Conservation (phyloP, 495 filamentous ascomycete species). For the Annulohypoxylon bovei region DNA sequence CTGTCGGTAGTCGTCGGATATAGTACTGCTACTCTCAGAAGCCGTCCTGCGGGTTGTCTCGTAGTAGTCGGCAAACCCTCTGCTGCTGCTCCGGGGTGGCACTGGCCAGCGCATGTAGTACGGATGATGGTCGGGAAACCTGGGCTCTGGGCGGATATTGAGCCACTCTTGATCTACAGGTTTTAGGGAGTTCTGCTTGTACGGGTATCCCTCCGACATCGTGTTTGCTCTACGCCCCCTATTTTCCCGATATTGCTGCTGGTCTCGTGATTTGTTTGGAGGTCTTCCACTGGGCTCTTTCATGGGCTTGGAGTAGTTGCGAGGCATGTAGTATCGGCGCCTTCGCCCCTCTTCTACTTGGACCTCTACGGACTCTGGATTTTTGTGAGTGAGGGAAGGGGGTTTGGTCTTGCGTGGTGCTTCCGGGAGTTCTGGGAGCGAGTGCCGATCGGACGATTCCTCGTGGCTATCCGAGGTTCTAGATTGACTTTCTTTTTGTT, state of each 20-base stretch:
- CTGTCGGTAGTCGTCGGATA: not conserved
- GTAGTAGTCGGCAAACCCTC: not conserved
- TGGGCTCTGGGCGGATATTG: not conserved
- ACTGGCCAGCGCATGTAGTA: not conserved
- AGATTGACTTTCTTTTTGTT: not conserved
- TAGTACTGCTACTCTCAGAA: not conserved
- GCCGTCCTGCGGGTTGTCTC: not conserved
- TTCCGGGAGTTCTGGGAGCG: not conserved
- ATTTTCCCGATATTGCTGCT: not conserved
- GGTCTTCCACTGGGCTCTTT: too few relatives aligned
- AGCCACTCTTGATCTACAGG: not conserved
- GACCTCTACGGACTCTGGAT: not conserved
- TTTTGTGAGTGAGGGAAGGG: not conserved
- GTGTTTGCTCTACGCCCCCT: not conserved
- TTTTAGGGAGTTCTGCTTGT: not conserved
- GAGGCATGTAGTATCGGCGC: not conserved
- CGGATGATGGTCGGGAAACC: not conserved
- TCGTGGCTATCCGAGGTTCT: not conserved
- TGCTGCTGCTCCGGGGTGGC: constrained; percentile 7
- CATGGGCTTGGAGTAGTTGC: not conserved
- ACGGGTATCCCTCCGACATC: not conserved
- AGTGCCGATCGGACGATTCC: not conserved
- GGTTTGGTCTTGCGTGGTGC: not conserved
- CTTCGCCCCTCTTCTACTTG: not conserved
- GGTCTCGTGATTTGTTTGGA: not conserved